Conservation (phyloP, 805 yeast genomes). For the Zygoascus ofunaensis region DNA sequence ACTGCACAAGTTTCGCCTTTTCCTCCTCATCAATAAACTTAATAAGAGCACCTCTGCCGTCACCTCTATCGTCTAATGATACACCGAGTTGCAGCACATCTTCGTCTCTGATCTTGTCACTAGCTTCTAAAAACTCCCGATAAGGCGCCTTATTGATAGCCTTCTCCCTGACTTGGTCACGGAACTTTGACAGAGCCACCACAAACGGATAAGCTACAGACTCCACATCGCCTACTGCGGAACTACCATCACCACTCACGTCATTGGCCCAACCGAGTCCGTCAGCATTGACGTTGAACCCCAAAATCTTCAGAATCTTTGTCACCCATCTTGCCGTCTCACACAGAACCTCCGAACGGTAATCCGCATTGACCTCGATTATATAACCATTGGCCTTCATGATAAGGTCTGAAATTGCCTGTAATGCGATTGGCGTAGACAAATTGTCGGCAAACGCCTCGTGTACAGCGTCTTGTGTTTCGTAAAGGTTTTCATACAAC, state of each 20-base stretch:
- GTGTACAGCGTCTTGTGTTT: constrained; percentile 54
- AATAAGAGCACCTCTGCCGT: constrained; percentile 68
- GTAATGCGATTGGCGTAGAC: constrained; percentile 66
- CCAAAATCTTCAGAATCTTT: constrained; percentile 59
- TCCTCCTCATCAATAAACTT: constrained; percentile 71
- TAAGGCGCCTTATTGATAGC: constrained; percentile 57
- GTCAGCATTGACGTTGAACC: constrained; percentile 64
- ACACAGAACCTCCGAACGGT: constrained; percentile 56
- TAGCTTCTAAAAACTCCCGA: constrained; percentile 49
- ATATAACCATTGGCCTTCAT: constrained; percentile 67
- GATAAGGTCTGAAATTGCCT: constrained; percentile 57
- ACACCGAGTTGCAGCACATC: constrained; percentile 71
- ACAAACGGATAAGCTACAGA: constrained; percentile 73
- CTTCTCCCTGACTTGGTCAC: constrained; percentile 68
- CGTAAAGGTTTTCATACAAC: constrained; percentile 41
- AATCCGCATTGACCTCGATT: constrained; percentile 37
- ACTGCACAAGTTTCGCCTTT: constrained; percentile 47
- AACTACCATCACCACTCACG: constrained; percentile 26
- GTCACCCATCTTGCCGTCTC: constrained; percentile 63
- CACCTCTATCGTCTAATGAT: constrained; percentile 79
- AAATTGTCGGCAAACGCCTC: constrained; percentile 82
- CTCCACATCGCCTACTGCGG: constrained; percentile 35
- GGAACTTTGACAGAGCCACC: constrained; percentile 63
- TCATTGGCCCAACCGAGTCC: constrained; percentile 72
- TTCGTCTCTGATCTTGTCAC: constrained; percentile 64